A percentile compares a stretch with the other conserved stretches of the same genome.
phyloP scores from a whole-genome alignment of 257 asterid genomes.

The Capsicum pubescens region DNA sequence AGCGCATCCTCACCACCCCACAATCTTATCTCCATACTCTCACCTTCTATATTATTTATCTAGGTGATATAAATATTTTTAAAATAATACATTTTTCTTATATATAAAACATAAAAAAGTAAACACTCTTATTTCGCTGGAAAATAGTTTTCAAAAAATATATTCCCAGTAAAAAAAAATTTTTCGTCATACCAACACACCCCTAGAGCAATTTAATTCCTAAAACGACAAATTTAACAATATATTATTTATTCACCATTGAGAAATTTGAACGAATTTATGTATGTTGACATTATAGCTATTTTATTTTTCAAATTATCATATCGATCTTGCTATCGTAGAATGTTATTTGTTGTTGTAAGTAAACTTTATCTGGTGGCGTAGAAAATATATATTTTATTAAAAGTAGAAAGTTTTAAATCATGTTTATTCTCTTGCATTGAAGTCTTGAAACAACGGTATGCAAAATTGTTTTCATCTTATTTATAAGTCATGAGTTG shows the following conservation, averaged over 20 bases:
- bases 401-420: too few relatives aligned
- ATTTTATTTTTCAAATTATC: neutral
- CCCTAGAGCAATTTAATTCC: neutral
- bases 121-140: too few relatives aligned
- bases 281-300: neutral
- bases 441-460: fast-evolving
- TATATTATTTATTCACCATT: neutral
- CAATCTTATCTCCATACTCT: too few relatives aligned
- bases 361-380: neutral
- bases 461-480: too few relatives aligned
- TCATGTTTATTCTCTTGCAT: too few relatives aligned
- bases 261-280: neutral
- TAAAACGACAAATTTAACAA: neutral
- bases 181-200: too few relatives aligned
- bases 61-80: neutral
- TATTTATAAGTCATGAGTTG: too few relatives aligned
- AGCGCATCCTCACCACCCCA: too few relatives aligned
- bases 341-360: neutral
- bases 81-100: too few relatives aligned
- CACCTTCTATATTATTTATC: neutral
- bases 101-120: too few relatives aligned
- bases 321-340: neutral
- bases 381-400: neutral
- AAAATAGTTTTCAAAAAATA: too few relatives aligned
- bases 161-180: too few relatives aligned